These are phyloP conservation scores for Tinospora cordifolia DNA, from an alignment of 164 flowering plant species.

Conservation along the genomic window DNA sequence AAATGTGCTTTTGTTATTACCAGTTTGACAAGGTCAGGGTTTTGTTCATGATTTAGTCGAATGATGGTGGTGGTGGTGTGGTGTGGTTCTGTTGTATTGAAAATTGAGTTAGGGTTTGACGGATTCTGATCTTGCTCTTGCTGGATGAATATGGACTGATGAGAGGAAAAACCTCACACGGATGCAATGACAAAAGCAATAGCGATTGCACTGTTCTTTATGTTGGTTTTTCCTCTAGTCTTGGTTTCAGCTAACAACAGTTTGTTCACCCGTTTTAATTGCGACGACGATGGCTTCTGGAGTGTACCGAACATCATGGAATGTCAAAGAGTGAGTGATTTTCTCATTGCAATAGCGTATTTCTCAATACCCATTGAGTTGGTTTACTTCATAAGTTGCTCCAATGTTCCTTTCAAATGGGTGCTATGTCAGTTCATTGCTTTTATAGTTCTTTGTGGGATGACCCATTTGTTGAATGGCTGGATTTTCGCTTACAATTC, in stretches of 20 bases:
- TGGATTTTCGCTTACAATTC: conserved; percentile 81
- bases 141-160: conserved; percentile 25
- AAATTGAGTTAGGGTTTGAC: background rate
- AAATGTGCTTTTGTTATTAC: background rate
- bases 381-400: conserved; percentile 85
- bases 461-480: conserved; percentile 83
- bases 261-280: conserved; percentile 54
- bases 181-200: conserved; percentile 59
- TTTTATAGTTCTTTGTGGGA: conserved; percentile 90
- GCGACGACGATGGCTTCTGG: conserved; percentile 81
- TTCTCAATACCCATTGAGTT: conserved; percentile 94
- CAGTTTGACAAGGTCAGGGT: background rate
- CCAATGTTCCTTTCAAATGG: conserved; percentile 94
- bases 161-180: conserved; percentile 17
- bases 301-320: conserved; percentile 59
- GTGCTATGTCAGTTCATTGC: conserved; percentile 82
- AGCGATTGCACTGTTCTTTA: conserved; percentile 30
- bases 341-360: conserved; percentile 87
- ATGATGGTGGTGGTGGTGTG: background rate
- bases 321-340: conserved; percentile 80
- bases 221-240: conserved; percentile 24
- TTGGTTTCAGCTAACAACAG: conserved; percentile 34
- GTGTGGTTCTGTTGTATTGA: background rate
- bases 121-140: background rate
- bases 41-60: background rate